Base-by-base conservation (phyloP, 2,329 filamentous ascomycete genomes). In the Colletotrichum sp. region DNA sequence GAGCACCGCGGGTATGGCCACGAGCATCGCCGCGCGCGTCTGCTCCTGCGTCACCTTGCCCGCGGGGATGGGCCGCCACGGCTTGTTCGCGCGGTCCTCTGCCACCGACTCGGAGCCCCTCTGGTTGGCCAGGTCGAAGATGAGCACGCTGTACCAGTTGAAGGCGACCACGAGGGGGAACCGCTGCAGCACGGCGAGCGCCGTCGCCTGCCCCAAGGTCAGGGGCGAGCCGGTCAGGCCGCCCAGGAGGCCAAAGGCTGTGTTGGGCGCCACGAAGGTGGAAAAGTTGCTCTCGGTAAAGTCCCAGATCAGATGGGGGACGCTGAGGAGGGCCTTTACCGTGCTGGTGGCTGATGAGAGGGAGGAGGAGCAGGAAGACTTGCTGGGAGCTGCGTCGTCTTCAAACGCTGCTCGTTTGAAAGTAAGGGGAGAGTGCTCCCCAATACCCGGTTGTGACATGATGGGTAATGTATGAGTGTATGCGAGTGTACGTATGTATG, bases 71-170 rank as follows among this genome's bases (percentile, higher is more conserved):
- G 81, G 77, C 5, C 80, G 74, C 81, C 81, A 82, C 6, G 81
- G 81, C 73, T 83, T 82, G 75, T 83, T 83, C 38, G 77, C 69
- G 4, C 58, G 9, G 66, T 83, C 81, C 38, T 83, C 81, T 6
- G 74, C 59, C 31, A 81, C 73, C 0, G 79, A 76, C 4, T 76
- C 75, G 3, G 74, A 66, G 3, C 75, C 57, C 8, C 78, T 66
- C 61, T 83, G 81, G 72, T 83, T 83, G 33, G 77, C 72, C n/a
- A 82, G 77, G 31, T 80, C 74, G 36, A 79, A 76, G 8, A 79
- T 72, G 2, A 82, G 69, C 11, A 82, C 77, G 59, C 80, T 79
- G 16, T 79, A 51, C 81, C 80, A 82, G 27, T 78, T 66, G 77
- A 78, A 79, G 29, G 72, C 63, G 16, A 79, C 59, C 7, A 72